Evolutionary conservation across 306 rosid species (phyloP).

Genomic region (Nissolia schottii): DNA sequence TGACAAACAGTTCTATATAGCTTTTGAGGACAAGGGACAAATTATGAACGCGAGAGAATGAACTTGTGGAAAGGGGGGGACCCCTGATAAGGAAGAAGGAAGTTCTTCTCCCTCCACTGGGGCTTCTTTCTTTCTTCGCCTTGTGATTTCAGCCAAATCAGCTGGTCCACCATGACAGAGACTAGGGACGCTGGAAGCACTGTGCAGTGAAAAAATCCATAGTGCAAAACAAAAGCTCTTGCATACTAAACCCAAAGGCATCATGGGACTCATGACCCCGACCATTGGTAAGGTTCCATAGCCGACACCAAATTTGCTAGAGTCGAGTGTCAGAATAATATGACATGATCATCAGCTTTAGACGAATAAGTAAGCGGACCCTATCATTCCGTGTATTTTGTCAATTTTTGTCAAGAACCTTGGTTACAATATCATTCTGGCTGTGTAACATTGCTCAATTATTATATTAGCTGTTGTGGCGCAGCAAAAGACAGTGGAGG

Average conservation of each 20-base stretch:
- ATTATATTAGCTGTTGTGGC: not conserved
- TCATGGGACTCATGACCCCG: conserved; percentile 16
- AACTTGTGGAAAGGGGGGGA: conserved; percentile 13
- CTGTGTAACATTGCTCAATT: too few relatives aligned
- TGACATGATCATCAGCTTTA: too few relatives aligned
- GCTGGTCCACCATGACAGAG: conserved; percentile 41
- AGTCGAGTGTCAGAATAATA: too few relatives aligned
- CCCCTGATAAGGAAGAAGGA: not conserved
- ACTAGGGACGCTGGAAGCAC: conserved; percentile 12
- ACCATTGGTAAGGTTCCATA: conserved; percentile 13
- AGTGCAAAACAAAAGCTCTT: conserved; percentile 12
- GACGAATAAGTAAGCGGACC: too few relatives aligned
- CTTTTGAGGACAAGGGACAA: not conserved
- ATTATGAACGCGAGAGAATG: not conserved
- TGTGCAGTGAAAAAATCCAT: conserved; percentile 11
- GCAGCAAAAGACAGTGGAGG: conserved; percentile 14
- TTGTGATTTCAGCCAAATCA: not conserved
- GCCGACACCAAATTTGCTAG: conserved; percentile 9
- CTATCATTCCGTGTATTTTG: too few relatives aligned
- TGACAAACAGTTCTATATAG: not conserved
- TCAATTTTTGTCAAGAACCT: too few relatives aligned
- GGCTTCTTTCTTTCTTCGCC: too few relatives aligned
- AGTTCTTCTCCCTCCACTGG: conserved; percentile 12
- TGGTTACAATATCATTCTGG: too few relatives aligned
- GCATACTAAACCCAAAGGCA: conserved; percentile 2